These are phyloP conservation scores for Tetrapisispora arboricola DNA, from an alignment of 805 yeast species.

Conservation along the genomic window DNA sequence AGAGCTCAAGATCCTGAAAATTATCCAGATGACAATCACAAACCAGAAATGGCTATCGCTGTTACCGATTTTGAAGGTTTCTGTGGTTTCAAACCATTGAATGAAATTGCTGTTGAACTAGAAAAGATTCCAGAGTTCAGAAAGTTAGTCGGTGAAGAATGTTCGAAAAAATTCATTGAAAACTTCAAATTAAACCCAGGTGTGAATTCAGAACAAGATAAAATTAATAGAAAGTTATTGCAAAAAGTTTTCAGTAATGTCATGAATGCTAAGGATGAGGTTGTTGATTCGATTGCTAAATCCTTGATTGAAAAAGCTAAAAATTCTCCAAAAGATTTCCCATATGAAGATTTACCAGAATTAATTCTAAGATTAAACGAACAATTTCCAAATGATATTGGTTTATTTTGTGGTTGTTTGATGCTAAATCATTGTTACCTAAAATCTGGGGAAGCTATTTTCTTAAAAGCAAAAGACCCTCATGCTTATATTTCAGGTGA, in stretches of 20 bases:
- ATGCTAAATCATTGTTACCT: slow-evolving; percentile 80
- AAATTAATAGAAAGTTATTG: slow-evolving; percentile 50
- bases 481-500: slow-evolving; percentile 97
- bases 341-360: slow-evolving; percentile 46
- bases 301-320: slow-evolving; percentile 57
- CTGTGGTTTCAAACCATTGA: slow-evolving; percentile 93
- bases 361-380: slow-evolving; percentile 66
- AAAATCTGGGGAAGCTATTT: slow-evolving; percentile 90
- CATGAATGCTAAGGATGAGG: slow-evolving; percentile 70
- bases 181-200: slow-evolving; percentile 37
- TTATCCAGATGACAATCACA: slow-evolving; percentile 96
- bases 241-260: slow-evolving; percentile 69
- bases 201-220: slow-evolving; percentile 44
- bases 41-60: slow-evolving; percentile 99
- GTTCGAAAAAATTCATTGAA: slow-evolving; percentile 42
- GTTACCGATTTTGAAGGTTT: slow-evolving; percentile 93
- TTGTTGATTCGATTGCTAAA: slow-evolving; percentile 47
- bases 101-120: slow-evolving; percentile 60
- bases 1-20: slow-evolving; percentile 80
- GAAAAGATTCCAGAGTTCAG: slow-evolving; percentile 66
- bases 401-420: slow-evolving; percentile 91
- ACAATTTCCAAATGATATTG: slow-evolving; percentile 91
- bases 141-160: slow-evolving; percentile 55
- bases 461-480: slow-evolving; percentile 92
- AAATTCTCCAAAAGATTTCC: slow-evolving; percentile 47